A percentile compares a stretch with the other conserved stretches of the same genome.
Conservation (phyloP, 352 stramenopile species). For the Phytophthora lateralis region DNA sequence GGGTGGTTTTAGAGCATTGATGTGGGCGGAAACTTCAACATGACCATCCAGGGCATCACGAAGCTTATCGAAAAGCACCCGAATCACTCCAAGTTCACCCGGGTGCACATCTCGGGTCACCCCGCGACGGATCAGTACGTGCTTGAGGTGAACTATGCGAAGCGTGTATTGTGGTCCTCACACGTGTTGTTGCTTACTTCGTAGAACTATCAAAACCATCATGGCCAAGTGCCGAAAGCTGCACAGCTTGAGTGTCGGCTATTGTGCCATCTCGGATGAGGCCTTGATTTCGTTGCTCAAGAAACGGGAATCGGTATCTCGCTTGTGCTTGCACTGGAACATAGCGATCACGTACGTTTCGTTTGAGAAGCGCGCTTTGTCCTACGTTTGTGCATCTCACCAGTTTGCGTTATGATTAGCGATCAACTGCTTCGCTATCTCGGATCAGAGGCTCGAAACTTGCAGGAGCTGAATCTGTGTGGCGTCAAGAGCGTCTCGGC, state of each 20-base stretch:
- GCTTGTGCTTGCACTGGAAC: conserved; percentile 88
- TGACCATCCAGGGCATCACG: conserved; percentile 86
- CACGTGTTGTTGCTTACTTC: neutral
- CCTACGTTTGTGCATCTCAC: neutral
- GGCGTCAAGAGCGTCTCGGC: conserved; percentile 86
- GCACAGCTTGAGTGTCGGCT: conserved; percentile 85
- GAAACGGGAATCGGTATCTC: conserved; percentile 80
- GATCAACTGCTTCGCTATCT: conserved; percentile 86
- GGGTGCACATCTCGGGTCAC: conserved; percentile 86
- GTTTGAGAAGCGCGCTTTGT: neutral
- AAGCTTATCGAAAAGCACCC: conserved; percentile 90
- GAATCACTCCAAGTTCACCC: conserved; percentile 90
- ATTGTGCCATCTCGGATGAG: conserved; percentile 87
- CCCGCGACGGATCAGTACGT: conserved; percentile 82
- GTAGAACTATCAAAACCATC: conserved; percentile 85
- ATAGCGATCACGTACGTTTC: conserved; percentile 82
- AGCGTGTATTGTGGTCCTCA: neutral
- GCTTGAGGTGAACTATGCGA: neutral
- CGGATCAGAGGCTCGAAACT: conserved; percentile 67
- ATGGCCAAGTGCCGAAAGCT: conserved; percentile 91
- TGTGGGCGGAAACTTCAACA: conserved; percentile 89
- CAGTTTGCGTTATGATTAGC: conserved; percentile 32
- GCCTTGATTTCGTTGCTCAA: conserved; percentile 85
- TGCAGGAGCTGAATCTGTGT: conserved; percentile 88
- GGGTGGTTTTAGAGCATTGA: conserved; percentile 71